Evolutionary conservation across 2,329 filamentous ascomycete genomes (phyloP).

Genomic region (Moelleriella libera): DNA sequence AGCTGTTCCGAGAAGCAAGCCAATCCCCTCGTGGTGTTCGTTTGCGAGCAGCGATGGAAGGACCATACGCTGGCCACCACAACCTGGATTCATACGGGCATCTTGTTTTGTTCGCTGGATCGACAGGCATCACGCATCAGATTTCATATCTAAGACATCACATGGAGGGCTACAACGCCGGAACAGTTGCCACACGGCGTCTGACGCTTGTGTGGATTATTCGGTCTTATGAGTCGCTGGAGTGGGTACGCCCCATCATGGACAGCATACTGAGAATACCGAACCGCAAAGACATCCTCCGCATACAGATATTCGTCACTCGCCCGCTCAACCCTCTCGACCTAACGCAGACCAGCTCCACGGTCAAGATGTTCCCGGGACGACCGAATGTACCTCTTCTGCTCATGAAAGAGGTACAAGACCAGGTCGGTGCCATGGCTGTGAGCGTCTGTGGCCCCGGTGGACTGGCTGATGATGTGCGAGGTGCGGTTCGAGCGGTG

Average conservation of each 20-base stretch:
- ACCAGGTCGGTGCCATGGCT: conserved; percentile 77
- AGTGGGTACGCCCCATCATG: conserved; percentile 88
- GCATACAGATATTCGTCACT: conserved; percentile 82
- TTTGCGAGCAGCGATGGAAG: conserved; percentile 67
- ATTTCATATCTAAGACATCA: conserved; percentile 75
- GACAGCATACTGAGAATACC: conserved; percentile 63
- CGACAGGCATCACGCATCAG: conserved; percentile 91
- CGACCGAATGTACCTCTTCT: conserved; percentile 70
- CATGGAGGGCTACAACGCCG: conserved; percentile 51
- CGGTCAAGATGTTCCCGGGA: conserved; percentile 85
- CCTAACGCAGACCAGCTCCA: conserved; percentile 60
- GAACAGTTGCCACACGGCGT: conserved; percentile 65
- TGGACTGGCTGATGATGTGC: conserved; percentile 60
- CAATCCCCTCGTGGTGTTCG: conserved; percentile 38
- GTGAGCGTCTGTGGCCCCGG: conserved; percentile 72
- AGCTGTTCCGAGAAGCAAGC: conserved; percentile 58
- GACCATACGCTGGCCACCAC: conserved; percentile 76
- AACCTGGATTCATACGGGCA: conserved; percentile 87
- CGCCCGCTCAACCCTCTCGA: conserved; percentile 73
- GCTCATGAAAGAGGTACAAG: conserved; percentile 67
- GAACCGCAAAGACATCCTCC: conserved; percentile 66
- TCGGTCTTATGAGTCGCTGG: conserved; percentile 73
- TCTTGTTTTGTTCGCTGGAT: conserved; percentile 77
- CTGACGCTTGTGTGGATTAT: conserved; percentile 87
- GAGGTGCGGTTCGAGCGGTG: conserved; percentile 49